Base-by-base conservation (phyloP, 768 basidiomycete genomes). In the Rhizopogon vesiculosus region DNA sequence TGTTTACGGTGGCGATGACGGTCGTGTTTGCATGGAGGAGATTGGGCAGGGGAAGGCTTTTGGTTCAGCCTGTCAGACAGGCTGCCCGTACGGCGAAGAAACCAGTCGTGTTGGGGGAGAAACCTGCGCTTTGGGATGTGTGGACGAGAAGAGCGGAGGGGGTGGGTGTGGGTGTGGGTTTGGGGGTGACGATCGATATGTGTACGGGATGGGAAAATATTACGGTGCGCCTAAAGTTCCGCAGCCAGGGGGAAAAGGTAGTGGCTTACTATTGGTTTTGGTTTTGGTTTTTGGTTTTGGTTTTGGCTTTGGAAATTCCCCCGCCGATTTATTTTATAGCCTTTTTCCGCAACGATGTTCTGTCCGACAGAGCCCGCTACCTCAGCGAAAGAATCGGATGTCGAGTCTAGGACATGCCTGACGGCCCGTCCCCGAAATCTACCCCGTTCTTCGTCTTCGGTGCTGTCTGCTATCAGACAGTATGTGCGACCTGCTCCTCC, bases 1-100 rank as follows among this genome's bases (percentile, higher is more conserved):
- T 87, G 16, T 82, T 85, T 59, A 66, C 70, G 18, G 66, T 74
- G n/a, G 74, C 74, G 0, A 77, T 84, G 72, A 56, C 80, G 10
- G 67, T 73, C 8, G 72, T 81, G 35, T 77, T 83, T 45, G 76
- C 74, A 12, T 80, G 78, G 76, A 66, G 74, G 56, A 69, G 74
- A 48, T 48, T 75, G 9, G 3, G 44, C n/a, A 72, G 52, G 53
- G 33, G 22, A 25, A 22, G 22, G 7, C 4, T 35, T 13, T 57
- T 10, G 56, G 55, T 9, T 45, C 67, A 42, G 44, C 33, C 45
- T 46, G 29, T 33, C 29, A 25, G 18, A 44, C 42, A 15, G 18
- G 42, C 44, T 6, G 25, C n/a, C 13, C 54, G 51, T 31, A 18
- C 5, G 31, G 28, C 45, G 13, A 38, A 6, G 39, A 58, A 50